Conservation (phyloP, 2,329 filamentous ascomycete genomes). For the Sporothrix dimorphospora region DNA sequence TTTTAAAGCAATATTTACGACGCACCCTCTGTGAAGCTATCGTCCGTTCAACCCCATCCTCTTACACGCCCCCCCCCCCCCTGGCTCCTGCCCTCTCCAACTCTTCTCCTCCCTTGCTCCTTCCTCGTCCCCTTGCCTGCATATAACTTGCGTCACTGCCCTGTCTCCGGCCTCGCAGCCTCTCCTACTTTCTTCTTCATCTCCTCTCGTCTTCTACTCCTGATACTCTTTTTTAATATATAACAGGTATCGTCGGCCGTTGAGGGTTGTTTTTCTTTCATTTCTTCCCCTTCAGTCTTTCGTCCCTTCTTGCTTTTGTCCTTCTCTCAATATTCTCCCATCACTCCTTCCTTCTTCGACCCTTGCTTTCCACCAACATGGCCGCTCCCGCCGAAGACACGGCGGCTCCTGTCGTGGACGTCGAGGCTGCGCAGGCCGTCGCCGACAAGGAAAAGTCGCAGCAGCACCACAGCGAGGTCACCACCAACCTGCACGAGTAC, state of each 20-base stretch:
- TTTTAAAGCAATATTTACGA: not conserved
- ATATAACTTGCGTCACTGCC: slow-evolving; percentile 19
- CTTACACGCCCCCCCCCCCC: slow-evolving; percentile 12
- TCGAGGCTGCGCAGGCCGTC: slow-evolving; percentile 11
- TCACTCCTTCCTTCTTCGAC: not conserved
- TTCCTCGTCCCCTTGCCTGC: not conserved
- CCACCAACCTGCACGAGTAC: slow-evolving; percentile 40
- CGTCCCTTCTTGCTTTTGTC: not conserved
- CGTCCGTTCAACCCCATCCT: not conserved
- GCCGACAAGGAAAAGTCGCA: slow-evolving; percentile 3
- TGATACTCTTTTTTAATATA: not conserved
- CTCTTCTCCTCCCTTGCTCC: not conserved
- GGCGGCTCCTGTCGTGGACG: not conserved
- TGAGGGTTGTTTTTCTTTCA: not conserved
- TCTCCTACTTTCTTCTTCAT: not conserved
- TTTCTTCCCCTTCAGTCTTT: not conserved
- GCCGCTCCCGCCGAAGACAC: not conserved
- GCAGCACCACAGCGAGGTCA: not conserved
- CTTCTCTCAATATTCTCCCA: not conserved
- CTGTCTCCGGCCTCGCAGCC: not conserved
- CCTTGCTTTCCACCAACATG: not conserved
- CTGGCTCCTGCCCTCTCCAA: not conserved
- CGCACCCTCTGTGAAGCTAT: not conserved
- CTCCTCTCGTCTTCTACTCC: not conserved
- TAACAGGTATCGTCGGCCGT: not conserved